Evolutionary conservation across 2,329 filamentous ascomycete genomes (phyloP), one percentile per base, ranked within the genome.

Genomic region (Akanthomyces lecanii): DNA sequence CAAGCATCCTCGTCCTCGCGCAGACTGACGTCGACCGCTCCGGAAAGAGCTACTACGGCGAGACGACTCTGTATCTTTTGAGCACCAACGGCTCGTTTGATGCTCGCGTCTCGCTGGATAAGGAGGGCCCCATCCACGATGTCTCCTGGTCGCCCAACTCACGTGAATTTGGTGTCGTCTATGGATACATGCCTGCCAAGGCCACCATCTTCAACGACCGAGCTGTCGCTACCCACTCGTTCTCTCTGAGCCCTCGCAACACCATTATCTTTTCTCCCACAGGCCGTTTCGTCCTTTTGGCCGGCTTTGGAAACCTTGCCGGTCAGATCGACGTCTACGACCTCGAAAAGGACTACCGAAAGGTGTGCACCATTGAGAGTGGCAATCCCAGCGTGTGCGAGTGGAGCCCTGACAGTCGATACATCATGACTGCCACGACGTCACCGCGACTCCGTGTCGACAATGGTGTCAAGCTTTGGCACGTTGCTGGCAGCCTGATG

Each of bases 121-220:
- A 98, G 80, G 94, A 98, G 74, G 95, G 95, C 0, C 95, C 95
- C 5, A 97, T 98, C 70, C 94, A 98, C 76, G 95, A 99, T 73
- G 94, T 99, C 50, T 87, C 90, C n/a, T 99, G 95, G 95, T 97
- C 92, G 52, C 93, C 95, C 54, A 98, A 95, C 77, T 96, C 92
- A 70, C 96, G 92, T 79, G 94, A 98, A 77, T 99, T 99, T 72
- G 94, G 92, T 73, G 95, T 99, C 38, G 89, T 97, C 18, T 99
- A 99, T 74, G 95, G 95, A 65, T 98, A 91, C 77, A 98, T 97
- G 92, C 95, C 95, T n/a, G 91, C 95, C 62, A 98, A 98, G 83
- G 95, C 94, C 4, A 97, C 94, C 69, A 95, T 99, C 69, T 99
- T 98, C 85, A 97, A 97, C 76, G 86, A 89, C 70, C 89, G 91